phyloP scores from a whole-genome alignment of 164 flowering plant species.

The Santalum album region DNA sequence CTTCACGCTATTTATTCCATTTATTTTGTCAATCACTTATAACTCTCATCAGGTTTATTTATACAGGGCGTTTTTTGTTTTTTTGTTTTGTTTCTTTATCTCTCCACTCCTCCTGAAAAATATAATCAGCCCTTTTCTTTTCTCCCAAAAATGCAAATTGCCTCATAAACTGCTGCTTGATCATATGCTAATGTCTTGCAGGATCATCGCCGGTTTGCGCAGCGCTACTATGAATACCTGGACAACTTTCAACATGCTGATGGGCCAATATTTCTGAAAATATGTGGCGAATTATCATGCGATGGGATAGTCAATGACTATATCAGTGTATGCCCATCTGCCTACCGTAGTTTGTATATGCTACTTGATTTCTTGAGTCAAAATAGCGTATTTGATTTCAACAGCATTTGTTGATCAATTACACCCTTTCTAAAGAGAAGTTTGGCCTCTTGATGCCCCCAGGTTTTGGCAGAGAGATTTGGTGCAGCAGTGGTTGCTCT shows the following conservation, averaged over 20 bases:
- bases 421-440: not conserved
- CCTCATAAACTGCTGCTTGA: not conserved
- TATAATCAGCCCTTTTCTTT: no score
- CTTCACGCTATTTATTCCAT: no score
- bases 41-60: no score
- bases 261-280: slow-evolving; percentile 78
- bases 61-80: no score
- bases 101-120: not conserved
- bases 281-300: slow-evolving; percentile 87
- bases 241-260: slow-evolving; percentile 64
- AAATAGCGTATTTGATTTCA: no score
- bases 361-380: no score
- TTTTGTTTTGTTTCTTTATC: no score
- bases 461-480: slow-evolving; percentile 95
- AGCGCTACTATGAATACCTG: slow-evolving; percentile 82
- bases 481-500: slow-evolving; percentile 93
- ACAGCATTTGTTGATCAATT: not conserved
- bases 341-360: no score
- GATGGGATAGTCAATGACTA: slow-evolving; percentile 82
- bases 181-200: slow-evolving; percentile 15
- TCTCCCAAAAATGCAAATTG: not conserved
- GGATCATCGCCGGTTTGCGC: slow-evolving; percentile 72
- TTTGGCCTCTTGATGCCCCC: slow-evolving; percentile 5
- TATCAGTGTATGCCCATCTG: slow-evolving; percentile 56
- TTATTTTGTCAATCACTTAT: no score